Conservation (phyloP, 768 basidiomycete genomes). For the Podaxis sp. region DNA sequence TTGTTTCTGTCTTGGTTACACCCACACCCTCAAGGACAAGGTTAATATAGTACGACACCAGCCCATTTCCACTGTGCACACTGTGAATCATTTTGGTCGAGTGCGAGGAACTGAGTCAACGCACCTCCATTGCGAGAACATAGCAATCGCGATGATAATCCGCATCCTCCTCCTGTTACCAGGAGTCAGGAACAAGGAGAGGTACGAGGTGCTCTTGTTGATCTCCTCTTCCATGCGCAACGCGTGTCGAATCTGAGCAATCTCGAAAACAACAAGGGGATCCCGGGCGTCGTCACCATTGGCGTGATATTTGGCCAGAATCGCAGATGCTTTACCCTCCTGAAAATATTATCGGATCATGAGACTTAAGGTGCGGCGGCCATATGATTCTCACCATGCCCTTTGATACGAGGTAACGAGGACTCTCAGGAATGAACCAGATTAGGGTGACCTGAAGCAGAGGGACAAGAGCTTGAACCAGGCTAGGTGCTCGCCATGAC, state of each 20-base stretch:
- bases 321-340: conserved; percentile 53
- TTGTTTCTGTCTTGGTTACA: conserved; percentile 46
- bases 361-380: background rate
- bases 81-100: background rate
- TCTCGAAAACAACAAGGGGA: conserved; percentile 51
- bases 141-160: conserved; percentile 59
- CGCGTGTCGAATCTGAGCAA: conserved; percentile 69
- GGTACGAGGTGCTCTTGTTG: conserved; percentile 42
- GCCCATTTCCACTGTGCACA: conserved; percentile 51
- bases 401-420: conserved; percentile 60
- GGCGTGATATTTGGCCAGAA: conserved; percentile 73
- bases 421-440: conserved; percentile 68
- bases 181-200: conserved; percentile 50
- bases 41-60: conserved; percentile 73
- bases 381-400: conserved; percentile 38
- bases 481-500: conserved; percentile 65
- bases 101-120: conserved; percentile 10
- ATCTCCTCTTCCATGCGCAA: conserved; percentile 58
- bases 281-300: conserved; percentile 54
- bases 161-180: conserved; percentile 69
- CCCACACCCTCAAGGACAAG: conserved; percentile 63
- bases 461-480: conserved; percentile 58
- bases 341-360: conserved; percentile 14
- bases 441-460: conserved; percentile 49
- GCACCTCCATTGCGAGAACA: conserved; percentile 76